Evolutionary conservation across 805 yeast species (phyloP).

Genomic region (Candida gorgasii): DNA sequence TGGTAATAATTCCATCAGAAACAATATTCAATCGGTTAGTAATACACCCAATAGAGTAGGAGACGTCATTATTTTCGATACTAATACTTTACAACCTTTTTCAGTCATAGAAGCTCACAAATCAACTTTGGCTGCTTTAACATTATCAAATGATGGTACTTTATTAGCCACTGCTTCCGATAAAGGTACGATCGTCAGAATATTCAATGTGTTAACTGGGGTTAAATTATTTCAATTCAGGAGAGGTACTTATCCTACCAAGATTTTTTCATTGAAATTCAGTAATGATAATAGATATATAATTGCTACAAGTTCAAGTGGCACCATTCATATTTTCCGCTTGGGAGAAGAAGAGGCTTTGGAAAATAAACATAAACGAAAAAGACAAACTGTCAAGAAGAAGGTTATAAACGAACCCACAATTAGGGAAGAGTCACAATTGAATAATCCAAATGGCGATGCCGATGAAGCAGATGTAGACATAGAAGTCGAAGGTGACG

Average conservation of each 20-base stretch:
- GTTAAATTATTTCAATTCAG: conserved; percentile 69
- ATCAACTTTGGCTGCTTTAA: conserved; percentile 65
- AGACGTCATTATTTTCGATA: conserved; percentile 77
- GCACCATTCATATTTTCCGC: conserved; percentile 89
- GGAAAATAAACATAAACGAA: conserved; percentile 36
- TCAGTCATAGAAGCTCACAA: conserved; percentile 87
- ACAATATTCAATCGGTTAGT: conserved; percentile 41
- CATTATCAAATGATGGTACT: conserved; percentile 73
- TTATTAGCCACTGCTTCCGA: conserved; percentile 85
- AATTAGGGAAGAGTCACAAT: conserved; percentile 26
- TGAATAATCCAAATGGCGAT: background rate
- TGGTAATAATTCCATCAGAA: conserved; percentile 39
- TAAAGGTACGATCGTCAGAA: conserved; percentile 86
- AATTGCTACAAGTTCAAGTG: conserved; percentile 85
- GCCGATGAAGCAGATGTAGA: conserved; percentile 18
- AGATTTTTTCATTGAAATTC: conserved; percentile 74
- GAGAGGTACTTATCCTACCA: conserved; percentile 84
- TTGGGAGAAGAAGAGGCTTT: conserved; percentile 54
- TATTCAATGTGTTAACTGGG: conserved; percentile 71
- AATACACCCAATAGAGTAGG: conserved; percentile 54
- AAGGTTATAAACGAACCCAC: conserved; percentile 21
- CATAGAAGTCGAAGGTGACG: conserved; percentile 11
- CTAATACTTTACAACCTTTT: conserved; percentile 68
- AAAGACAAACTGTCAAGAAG: conserved; percentile 19
- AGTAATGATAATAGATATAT: conserved; percentile 67